A percentile compares a stretch with the other conserved stretches of the same genome.
Conservation (phyloP, 73 alveolate species). For the Paramecium sonneborni region DNA sequence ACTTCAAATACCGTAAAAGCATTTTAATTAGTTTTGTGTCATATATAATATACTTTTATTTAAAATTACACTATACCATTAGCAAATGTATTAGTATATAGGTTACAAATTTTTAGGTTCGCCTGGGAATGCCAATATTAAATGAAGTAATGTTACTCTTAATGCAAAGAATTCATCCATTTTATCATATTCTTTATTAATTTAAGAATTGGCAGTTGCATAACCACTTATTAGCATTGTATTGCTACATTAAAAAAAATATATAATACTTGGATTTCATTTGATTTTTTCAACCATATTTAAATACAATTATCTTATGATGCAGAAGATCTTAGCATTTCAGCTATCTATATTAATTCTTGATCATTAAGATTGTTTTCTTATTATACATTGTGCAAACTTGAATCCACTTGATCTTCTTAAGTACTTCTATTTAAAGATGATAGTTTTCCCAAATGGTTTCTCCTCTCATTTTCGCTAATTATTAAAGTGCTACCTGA, state of each 20-base stretch:
- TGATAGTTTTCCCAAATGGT: slow-evolving; percentile 53
- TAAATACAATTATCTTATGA: not conserved
- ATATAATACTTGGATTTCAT: slow-evolving; percentile 15
- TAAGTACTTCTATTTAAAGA: not conserved
- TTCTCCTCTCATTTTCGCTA: slow-evolving; percentile 58
- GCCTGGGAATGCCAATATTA: slow-evolving; percentile 52
- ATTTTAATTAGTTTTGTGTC: not conserved
- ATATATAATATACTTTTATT: not conserved
- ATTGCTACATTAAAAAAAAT: not conserved
- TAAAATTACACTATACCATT: not conserved
- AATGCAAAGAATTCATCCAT: slow-evolving; percentile 48
- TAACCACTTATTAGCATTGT: not conserved
- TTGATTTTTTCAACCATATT: slow-evolving; percentile 17
- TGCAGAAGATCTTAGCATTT: not conserved
- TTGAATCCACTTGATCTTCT: not conserved
- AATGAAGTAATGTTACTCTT: slow-evolving; percentile 31
- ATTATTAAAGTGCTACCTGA: slow-evolving; percentile 33
- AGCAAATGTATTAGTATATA: slow-evolving; percentile 37
- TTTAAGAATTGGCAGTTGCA: slow-evolving; percentile 38
- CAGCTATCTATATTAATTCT: not conserved
- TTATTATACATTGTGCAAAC: not conserved
- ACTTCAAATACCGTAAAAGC: not conserved
- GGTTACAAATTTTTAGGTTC: slow-evolving; percentile 48
- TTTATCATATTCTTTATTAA: slow-evolving; percentile 30
- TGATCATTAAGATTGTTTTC: not conserved